Conservation (phyloP, 2,329 filamentous ascomycete species). For the Nemania abortiva region DNA sequence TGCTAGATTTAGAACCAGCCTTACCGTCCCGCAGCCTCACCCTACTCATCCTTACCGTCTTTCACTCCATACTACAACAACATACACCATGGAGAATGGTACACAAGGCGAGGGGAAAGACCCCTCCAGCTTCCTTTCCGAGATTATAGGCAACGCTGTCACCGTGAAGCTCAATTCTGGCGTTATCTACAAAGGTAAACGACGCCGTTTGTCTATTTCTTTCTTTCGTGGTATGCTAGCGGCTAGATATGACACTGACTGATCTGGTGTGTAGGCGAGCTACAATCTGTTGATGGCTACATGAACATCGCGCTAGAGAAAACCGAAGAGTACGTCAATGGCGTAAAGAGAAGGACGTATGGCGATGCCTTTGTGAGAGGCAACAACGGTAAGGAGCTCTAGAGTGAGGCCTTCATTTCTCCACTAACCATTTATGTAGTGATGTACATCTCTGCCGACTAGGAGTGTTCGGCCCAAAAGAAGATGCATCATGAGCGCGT, state of each 20-base stretch:
- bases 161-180: slow-evolving; percentile 99
- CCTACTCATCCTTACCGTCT: background rate
- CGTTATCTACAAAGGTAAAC: slow-evolving; percentile 91
- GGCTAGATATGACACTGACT: slow-evolving; percentile 35
- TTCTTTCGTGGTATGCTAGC: background rate
- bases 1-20: too few species aligned
- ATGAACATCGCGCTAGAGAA: slow-evolving; percentile 99
- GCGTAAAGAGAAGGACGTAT: slow-evolving; percentile 83
- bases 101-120: slow-evolving; percentile 82
- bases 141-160: slow-evolving; percentile 94
- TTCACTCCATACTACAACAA: background rate
- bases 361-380: slow-evolving; percentile 96
- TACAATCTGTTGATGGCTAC: slow-evolving; percentile 97
- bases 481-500: background rate
- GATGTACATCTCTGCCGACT: slow-evolving; percentile 78
- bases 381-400: slow-evolving; percentile 79
- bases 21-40: slow-evolving; percentile 15
- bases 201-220: slow-evolving; percentile 41
- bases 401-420: background rate
- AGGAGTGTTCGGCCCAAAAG: slow-evolving; percentile 46
- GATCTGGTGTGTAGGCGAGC: slow-evolving; percentile 72
- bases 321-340: slow-evolving; percentile 91
- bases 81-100: slow-evolving; percentile 78
- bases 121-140: slow-evolving; percentile 90
- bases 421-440: slow-evolving; percentile 58